phyloP scores from a whole-genome alignment of 1,284 basidiomycete species.

The Cutaneotrichosporon mucoides region DNA sequence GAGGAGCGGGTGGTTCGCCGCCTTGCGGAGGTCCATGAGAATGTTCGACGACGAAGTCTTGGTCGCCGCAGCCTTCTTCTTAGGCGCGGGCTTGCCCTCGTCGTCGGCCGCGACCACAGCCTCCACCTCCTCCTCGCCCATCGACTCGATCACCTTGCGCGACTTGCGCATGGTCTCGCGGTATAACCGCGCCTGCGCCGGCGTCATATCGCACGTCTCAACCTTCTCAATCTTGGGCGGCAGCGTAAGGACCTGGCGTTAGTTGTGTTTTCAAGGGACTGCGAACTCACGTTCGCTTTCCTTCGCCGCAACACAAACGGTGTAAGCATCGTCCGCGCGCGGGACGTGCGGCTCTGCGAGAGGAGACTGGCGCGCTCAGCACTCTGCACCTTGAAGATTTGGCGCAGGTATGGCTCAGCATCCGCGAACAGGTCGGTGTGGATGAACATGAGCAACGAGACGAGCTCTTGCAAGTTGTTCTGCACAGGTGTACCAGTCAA shows the following conservation, averaged over 20 bases:
- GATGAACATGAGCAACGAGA: conserved; percentile 99
- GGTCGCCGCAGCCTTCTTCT: conserved; percentile 55
- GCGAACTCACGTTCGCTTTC: conserved; percentile 72
- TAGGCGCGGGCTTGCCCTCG: conserved; percentile 10
- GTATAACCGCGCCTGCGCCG: conserved; percentile 78
- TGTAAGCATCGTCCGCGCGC: conserved; percentile 98
- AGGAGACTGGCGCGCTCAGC: conserved; percentile 64
- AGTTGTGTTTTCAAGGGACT: neutral
- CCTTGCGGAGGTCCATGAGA: conserved; percentile 93
- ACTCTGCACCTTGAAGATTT: conserved; percentile 95
- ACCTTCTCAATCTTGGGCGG: conserved; percentile 88
- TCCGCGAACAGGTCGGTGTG: conserved; percentile 83
- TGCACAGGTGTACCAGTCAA: conserved; percentile 94
- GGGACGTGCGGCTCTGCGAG: conserved; percentile 81
- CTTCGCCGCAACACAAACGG: conserved; percentile 94
- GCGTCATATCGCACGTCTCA: conserved; percentile 91
- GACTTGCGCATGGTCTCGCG: conserved; percentile 77
- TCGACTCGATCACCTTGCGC: conserved; percentile 64
- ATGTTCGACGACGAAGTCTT: conserved; percentile 68
- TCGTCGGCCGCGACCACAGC: conserved; percentile 37
- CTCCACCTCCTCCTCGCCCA: conserved; percentile 57
- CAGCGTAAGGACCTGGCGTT: conserved; percentile 72
- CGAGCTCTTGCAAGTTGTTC: conserved; percentile 75
- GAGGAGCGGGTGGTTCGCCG: conserved; percentile 91
- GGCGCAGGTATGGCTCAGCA: conserved; percentile 69